Conservation (phyloP, 345 rosid species). For the Bruguiera gymnorhiza region DNA sequence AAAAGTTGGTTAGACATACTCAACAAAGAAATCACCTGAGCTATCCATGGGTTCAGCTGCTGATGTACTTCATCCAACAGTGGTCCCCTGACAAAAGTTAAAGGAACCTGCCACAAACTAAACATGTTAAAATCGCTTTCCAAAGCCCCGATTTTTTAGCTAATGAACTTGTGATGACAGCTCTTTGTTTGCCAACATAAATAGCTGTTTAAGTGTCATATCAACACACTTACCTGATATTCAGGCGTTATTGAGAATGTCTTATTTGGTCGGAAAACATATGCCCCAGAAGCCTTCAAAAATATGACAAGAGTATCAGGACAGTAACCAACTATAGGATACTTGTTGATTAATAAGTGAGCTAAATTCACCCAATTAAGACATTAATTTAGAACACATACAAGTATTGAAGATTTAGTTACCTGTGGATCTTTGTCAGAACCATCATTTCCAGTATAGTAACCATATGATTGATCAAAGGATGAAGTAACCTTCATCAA, state of each 20-base stretch:
- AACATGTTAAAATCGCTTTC: conserved; percentile 16
- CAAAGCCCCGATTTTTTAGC: neutral
- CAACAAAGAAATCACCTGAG: conserved; percentile 54
- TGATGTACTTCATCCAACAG: conserved; percentile 86
- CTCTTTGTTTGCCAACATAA: neutral
- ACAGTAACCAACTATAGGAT: neutral
- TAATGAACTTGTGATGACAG: neutral
- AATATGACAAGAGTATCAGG: conserved; percentile 5
- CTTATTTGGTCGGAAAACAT: conserved; percentile 83
- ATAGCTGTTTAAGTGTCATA: conserved; percentile 7
- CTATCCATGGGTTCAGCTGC: conserved; percentile 68
- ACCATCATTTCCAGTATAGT: conserved; percentile 87
- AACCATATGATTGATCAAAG: conserved; percentile 66
- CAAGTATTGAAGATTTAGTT: conserved; percentile 17
- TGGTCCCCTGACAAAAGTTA: conserved; percentile 67
- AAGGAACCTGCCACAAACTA: conserved; percentile 47
- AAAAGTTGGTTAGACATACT: conserved; percentile 6
- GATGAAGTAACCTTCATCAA: conserved; percentile 45
- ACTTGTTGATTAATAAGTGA: conserved; percentile 9
- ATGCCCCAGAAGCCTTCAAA: conserved; percentile 91
- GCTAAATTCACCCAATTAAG: neutral
- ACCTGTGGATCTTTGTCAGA: conserved; percentile 91
- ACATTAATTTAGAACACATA: neutral
- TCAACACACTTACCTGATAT: conserved; percentile 43
- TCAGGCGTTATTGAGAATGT: conserved; percentile 44